A percentile compares a stretch with the other conserved stretches of the same genome.
Evolutionary conservation across 2,329 filamentous ascomycete genomes (phyloP).

Genomic region (Colletotrichum trifolii): DNA sequence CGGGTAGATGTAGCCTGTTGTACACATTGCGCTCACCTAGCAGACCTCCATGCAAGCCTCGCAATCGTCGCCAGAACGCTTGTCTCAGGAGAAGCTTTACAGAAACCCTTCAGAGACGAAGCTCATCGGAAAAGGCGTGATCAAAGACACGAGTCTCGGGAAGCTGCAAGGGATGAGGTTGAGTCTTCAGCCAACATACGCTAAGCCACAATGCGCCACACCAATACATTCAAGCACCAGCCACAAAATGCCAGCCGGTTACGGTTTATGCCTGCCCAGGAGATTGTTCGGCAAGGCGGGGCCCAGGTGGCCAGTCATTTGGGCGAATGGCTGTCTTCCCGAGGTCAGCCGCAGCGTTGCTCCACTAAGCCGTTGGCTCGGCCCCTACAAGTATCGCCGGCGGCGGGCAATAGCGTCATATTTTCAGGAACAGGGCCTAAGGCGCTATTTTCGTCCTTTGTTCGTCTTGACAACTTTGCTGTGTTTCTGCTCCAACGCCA

Average conservation of each 20-base stretch:
- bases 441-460: constrained; percentile 15
- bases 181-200: background rate
- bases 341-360: constrained; percentile 18
- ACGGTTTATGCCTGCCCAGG: background rate
- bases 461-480: background rate
- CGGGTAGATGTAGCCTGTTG: too few species aligned
- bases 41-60: too few species aligned
- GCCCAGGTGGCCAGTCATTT: background rate
- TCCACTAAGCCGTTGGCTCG: constrained; percentile 26
- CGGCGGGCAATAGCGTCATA: constrained; percentile 35
- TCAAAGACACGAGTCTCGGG: too few species aligned
- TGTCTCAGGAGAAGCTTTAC: too few species aligned
- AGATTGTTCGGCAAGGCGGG: constrained; percentile 21
- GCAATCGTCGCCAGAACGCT: too few species aligned
- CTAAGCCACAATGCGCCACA: constrained; percentile 11
- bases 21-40: too few species aligned
- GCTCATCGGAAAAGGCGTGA: too few species aligned
- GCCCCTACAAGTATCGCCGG: constrained; percentile 32
- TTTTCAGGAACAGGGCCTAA: constrained; percentile 7
- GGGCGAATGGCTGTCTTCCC: constrained; percentile 2
- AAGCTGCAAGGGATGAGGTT: constrained; percentile 6
- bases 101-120: too few species aligned
- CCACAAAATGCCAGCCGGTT: background rate
- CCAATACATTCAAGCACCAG: background rate
- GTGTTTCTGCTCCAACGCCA: background rate